Conservation (phyloP, 768 basidiomycete genomes). For the Tulasnella sp. region DNA sequence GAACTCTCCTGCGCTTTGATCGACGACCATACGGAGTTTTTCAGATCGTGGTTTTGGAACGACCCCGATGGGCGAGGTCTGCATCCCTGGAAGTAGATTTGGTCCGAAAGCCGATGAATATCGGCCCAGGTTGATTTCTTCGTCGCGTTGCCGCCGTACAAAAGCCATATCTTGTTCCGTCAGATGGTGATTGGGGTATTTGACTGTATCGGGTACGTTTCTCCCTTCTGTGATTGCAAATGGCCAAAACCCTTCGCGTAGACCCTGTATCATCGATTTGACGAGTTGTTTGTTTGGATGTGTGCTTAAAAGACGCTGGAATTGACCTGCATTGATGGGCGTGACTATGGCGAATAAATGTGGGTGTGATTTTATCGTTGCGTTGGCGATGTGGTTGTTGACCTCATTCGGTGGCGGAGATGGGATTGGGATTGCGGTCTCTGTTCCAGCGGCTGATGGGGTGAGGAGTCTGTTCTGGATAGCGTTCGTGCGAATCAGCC, state of each 20-base stretch:
- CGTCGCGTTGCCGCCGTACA: constrained; percentile 23
- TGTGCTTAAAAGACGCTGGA: constrained; percentile 23
- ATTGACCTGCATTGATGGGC: constrained; percentile 29
- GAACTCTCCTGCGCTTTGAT: constrained; percentile 31
- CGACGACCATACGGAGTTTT: constrained; percentile 31
- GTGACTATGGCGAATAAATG: constrained; percentile 32
- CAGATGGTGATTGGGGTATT: constrained; percentile 17
- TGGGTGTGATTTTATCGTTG: constrained; percentile 25
- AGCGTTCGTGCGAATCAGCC: too few relatives aligned
- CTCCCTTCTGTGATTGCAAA: constrained; percentile 25
- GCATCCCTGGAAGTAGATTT: constrained; percentile 37
- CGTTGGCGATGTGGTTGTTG: constrained; percentile 15
- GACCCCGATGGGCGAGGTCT: constrained; percentile 30
- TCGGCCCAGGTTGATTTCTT: constrained; percentile 20
- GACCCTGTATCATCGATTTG: constrained; percentile 24
- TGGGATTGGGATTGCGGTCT: constrained; percentile 2
- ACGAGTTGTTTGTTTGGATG: constrained; percentile 36
- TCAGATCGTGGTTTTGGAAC: constrained; percentile 30
- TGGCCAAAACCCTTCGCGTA: constrained; percentile 40
- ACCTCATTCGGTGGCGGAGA: neutral
- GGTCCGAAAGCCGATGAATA: constrained; percentile 28
- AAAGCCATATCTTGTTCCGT: constrained; percentile 21
- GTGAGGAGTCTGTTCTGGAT: too few relatives aligned
- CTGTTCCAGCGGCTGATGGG: neutral
- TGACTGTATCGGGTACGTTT: constrained; percentile 23